Base-by-base conservation (phyloP, 345 rosid genomes). In the Pugionium cornutum region DNA sequence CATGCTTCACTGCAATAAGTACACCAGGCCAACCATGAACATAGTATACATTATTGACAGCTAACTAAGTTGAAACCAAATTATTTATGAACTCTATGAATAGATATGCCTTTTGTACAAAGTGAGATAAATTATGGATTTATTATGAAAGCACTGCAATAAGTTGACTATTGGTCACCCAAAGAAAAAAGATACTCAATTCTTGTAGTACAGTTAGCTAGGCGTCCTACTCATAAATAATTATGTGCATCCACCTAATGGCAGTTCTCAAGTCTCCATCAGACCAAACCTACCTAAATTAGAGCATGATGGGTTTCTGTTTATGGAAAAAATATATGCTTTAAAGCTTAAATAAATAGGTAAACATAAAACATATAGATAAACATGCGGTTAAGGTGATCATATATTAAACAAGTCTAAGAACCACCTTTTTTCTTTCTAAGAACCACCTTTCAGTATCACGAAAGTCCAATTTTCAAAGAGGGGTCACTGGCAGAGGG, bases 1-100 rank as follows among this genome's bases (percentile, higher is more conserved):
- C 97, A 95, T 63, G 91, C 92, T 64, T 89, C 97, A 63, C 99
- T 95, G 86, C 77, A 75, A 58, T 65, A 45, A 42, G 46, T 53
- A 42, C 56, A 56, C 72, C 49, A 11, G 59, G 11, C 31, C 36
- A 54, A 28, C 41, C 43, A 62, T 60, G 60, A 67, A 61, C 53
- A 60, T 68, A 28, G 53, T 41, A 39, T 47, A 40, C 52, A n/a
- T 55, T 34, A 64, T 26, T 31, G 49, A 39, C 26, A 60, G 34
- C 39, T 28, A 30, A 64, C 47, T 55, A 70, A 70, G 65, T 58
- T 67, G 50, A 59, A 68, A 76, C 66, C 67, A 68, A 41, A 62
- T 27, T 18, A 18, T 18, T 18, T 18, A 18, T 18, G 18, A 76
- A 64, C 47, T 59, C 56, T 36, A 9, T 43, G 59, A 68, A 57